Evolutionary conservation across 192 early-diverging fungal genomes (phyloP).

Genomic region (Linnemannia zychae): DNA sequence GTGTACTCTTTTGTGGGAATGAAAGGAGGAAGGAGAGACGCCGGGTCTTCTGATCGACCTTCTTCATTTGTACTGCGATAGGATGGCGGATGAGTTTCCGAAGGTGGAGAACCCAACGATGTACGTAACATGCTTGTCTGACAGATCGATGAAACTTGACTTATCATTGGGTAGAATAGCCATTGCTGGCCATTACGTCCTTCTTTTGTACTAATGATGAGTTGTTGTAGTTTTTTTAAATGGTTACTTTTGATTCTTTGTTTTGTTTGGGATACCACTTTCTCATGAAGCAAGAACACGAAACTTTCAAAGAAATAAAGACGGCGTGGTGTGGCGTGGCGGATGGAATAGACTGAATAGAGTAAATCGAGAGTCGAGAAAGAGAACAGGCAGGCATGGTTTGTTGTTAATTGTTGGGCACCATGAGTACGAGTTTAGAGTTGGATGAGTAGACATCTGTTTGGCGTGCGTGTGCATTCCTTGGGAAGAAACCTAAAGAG

Average conservation of each 20-base stretch:
- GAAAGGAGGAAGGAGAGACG: too few species aligned
- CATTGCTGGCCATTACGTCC: neutral
- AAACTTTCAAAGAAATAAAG: neutral
- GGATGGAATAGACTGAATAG: neutral
- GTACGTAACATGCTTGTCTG: too few species aligned
- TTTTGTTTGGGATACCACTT: neutral
- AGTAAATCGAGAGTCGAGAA: neutral
- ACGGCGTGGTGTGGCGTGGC: too few species aligned
- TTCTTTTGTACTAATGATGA: neutral
- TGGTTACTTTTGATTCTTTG: neutral
- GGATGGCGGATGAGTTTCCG: conserved; percentile 1
- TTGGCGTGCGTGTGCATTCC: neutral
- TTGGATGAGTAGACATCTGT: neutral
- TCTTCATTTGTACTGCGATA: too few species aligned
- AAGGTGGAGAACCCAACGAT: neutral
- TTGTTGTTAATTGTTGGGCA: too few species aligned
- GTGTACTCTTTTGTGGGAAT: neutral
- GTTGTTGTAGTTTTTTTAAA: too few species aligned
- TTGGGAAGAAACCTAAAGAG: neutral
- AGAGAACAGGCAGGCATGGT: too few species aligned
- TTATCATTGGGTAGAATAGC: too few species aligned
- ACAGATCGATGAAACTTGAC: too few species aligned
- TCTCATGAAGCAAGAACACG: neutral
- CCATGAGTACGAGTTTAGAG: too few species aligned
- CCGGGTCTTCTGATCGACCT: too few species aligned